These are phyloP conservation scores for Oleoguttula mirabilis DNA, from an alignment of 495 filamentous ascomycete genomes.

Conservation along the genomic window DNA sequence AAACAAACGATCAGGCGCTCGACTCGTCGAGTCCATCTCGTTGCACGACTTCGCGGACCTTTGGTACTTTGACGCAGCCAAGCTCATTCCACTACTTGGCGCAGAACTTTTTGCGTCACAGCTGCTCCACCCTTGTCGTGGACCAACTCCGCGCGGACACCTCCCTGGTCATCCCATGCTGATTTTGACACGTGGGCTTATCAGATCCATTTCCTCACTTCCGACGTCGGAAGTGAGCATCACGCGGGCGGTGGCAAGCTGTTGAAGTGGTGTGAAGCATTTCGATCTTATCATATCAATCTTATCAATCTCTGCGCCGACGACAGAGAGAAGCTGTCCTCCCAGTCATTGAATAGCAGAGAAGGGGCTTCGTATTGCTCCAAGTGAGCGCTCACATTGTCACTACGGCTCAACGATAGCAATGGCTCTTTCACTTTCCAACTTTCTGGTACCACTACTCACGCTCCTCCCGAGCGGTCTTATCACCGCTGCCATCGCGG, in stretches of 20 bases:
- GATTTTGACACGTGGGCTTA: slow-evolving; percentile 11
- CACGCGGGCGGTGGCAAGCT: neutral
- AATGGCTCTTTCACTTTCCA: slow-evolving; percentile 33
- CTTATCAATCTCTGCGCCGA: slow-evolving; percentile 16
- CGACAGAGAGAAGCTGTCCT: neutral
- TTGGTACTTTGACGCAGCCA: too few species aligned
- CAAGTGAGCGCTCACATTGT: too few species aligned
- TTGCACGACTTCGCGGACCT: too few species aligned
- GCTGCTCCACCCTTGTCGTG: too few species aligned
- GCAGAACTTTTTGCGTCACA: too few species aligned
- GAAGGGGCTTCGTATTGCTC: too few species aligned
- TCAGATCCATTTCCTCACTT: slow-evolving; percentile 3
- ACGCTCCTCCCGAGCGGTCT: slow-evolving; percentile 28
- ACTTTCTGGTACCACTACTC: slow-evolving; percentile 26
- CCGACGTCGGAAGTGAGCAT: slow-evolving; percentile 7
- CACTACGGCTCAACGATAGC: slow-evolving; percentile 13
- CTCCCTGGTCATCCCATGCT: too few species aligned
- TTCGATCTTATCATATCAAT: slow-evolving; percentile 14
- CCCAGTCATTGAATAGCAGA: too few species aligned
- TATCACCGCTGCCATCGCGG: slow-evolving; percentile 34
- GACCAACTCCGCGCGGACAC: too few species aligned
- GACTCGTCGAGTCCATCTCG: too few species aligned
- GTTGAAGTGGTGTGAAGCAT: neutral
- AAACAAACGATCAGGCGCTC: too few species aligned
- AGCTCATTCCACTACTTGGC: too few species aligned